Conservation (phyloP, 1,284 basidiomycete genomes). For the Ustilago crameri region DNA sequence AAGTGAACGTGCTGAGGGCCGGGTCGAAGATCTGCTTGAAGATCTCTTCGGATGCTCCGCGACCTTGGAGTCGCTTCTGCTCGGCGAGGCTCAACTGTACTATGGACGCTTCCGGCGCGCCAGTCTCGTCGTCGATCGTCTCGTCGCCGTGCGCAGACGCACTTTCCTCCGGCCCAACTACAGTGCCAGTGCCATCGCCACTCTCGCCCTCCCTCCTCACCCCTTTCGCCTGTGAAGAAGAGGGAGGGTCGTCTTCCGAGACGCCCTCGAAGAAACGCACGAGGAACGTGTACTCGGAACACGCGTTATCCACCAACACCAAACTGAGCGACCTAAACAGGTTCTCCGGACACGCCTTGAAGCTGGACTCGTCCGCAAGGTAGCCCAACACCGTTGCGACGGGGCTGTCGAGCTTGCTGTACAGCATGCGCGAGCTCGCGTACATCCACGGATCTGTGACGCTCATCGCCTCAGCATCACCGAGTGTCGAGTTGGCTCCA, state of each 20-base stretch:
- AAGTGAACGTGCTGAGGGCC: constrained; percentile 38
- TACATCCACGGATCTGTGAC: constrained; percentile 44
- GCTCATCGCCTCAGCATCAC: constrained; percentile 8
- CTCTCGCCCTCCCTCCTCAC: background rate
- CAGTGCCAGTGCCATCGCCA: too few species aligned
- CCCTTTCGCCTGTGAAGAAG: too few species aligned
- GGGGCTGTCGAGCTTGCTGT: constrained; percentile 44
- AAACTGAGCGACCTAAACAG: constrained; percentile 61
- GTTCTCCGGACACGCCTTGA: constrained; percentile 56
- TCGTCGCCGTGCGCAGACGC: constrained; percentile 7
- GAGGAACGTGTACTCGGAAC: constrained; percentile 64
- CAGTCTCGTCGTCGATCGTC: constrained; percentile 23
- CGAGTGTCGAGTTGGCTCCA: background rate
- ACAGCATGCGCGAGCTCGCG: constrained; percentile 38
- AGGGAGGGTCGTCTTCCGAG: background rate
- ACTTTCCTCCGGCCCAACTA: constrained; percentile 13
- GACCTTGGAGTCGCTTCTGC: constrained; percentile 23
- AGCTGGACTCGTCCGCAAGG: constrained; percentile 55
- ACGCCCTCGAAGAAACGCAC: constrained; percentile 61
- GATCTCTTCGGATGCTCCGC: constrained; percentile 54
- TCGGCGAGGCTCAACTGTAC: constrained; percentile 44
- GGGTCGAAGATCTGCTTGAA: constrained; percentile 67
- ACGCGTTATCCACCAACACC: constrained; percentile 64
- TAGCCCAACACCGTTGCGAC: constrained; percentile 59
- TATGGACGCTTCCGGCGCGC: constrained; percentile 40